A percentile compares a stretch with the other conserved stretches of the same genome.
phyloP scores from a whole-genome alignment of 116 monocot genomes.

The Cymodocea nodosa region DNA sequence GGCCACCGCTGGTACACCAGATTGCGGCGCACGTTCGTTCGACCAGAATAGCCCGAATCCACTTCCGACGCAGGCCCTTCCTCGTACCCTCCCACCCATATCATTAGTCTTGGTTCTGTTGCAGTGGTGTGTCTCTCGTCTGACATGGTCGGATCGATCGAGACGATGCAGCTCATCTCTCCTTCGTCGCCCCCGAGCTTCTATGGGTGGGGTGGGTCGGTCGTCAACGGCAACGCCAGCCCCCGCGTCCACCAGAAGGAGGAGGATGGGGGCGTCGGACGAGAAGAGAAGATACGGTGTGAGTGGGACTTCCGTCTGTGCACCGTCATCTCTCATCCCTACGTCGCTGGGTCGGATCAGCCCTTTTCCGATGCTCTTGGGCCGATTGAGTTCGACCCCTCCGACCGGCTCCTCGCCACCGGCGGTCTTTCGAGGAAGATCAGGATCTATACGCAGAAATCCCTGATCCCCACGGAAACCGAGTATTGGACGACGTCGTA shows the following conservation, averaged over 20 bases:
- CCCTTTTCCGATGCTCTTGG: conserved; percentile 53
- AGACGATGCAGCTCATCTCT: not conserved
- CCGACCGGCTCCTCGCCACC: conserved; percentile 52
- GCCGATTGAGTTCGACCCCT: conserved; percentile 51
- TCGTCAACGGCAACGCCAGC: not conserved
- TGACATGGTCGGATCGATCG: too few species aligned
- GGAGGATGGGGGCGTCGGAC: not conserved
- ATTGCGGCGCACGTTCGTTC: too few species aligned
- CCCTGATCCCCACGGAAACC: not conserved
- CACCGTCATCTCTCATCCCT: conserved; percentile 17
- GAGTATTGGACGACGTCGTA: not conserved
- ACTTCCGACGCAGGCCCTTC: too few species aligned
- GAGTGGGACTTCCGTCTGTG: conserved; percentile 62
- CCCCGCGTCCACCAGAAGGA: not conserved
- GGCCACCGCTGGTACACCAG: too few species aligned
- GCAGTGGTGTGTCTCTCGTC: too few species aligned
- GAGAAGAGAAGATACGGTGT: conserved; percentile 12
- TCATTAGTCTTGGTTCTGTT: too few species aligned
- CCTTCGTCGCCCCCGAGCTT: conserved; percentile 1
- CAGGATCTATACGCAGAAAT: conserved; percentile 24
- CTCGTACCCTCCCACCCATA: too few species aligned
- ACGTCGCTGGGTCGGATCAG: not conserved
- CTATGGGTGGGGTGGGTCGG: not conserved
- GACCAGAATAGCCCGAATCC: too few species aligned
- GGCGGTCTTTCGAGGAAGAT: conserved; percentile 73